Percentiles rank a stretch among this genome's conserved stretches.
Conservation (phyloP, 176 grass and related monocot species). For the Eleusine coracana region DNA sequence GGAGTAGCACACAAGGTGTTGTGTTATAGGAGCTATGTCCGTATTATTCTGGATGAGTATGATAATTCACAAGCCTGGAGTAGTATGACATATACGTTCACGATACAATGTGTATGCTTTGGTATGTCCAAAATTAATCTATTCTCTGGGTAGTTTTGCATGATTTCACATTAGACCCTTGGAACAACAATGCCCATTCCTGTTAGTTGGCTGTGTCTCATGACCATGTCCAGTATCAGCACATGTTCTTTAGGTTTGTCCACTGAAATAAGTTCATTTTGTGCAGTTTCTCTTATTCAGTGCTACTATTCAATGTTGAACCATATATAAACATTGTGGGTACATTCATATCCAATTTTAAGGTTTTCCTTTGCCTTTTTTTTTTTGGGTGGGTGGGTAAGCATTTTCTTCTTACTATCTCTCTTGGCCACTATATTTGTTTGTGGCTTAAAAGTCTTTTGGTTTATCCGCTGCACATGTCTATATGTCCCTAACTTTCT, state of each 20-base stretch:
- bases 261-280: slow-evolving; percentile 3
- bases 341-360: neutral
- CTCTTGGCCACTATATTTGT: neutral
- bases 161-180: neutral
- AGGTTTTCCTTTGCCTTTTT: neutral
- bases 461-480: slow-evolving; percentile 15
- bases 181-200: neutral
- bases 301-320: neutral
- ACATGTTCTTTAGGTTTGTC: neutral
- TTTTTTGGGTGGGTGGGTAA: too few species aligned
- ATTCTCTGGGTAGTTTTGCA: neutral
- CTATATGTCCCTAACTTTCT: slow-evolving; percentile 19
- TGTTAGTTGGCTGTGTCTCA: neutral
- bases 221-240: neutral
- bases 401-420: neutral
- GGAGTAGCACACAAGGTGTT: neutral
- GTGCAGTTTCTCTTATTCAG: neutral
- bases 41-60: neutral
- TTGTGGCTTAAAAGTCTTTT: slow-evolving; percentile 5
- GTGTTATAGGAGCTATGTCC: neutral
- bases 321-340: neutral
- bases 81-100: neutral
- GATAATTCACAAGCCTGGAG: slow-evolving; percentile 15
- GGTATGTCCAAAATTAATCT: neutral
- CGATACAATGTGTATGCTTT: neutral